Evolutionary conservation across 1,139 yeast species (phyloP).

Genomic region (Geotrichum phurueaensis): DNA sequence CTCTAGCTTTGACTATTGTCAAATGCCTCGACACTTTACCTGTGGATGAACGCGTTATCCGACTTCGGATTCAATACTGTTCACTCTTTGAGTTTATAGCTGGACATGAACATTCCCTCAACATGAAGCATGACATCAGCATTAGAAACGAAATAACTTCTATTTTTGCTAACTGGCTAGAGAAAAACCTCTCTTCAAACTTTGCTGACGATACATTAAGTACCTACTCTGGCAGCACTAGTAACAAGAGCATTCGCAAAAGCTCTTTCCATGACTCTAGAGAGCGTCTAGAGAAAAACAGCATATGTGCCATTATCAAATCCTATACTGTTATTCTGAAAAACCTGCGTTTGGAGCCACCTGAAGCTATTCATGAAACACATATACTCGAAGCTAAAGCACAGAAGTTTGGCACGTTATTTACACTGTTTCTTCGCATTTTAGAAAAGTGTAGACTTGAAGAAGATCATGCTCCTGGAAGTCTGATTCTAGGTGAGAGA

Average conservation of each 20-base stretch:
- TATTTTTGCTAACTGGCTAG: conserved; percentile 62
- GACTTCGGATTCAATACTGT: conserved; percentile 55
- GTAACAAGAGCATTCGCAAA: conserved; percentile 5
- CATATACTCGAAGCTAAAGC: conserved; percentile 57
- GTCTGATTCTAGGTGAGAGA: conserved; percentile 37
- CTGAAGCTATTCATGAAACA: conserved; percentile 38
- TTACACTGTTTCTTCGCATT: conserved; percentile 66
- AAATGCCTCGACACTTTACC: conserved; percentile 36
- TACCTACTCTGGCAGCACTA: neutral
- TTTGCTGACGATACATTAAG: conserved; percentile 10
- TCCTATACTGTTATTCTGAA: conserved; percentile 25
- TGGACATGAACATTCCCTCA: conserved; percentile 33
- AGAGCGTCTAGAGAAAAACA: conserved; percentile 25
- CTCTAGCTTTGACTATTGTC: conserved; percentile 37
- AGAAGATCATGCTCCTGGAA: conserved; percentile 19
- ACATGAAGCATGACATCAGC: conserved; percentile 49
- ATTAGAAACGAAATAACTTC: conserved; percentile 60
- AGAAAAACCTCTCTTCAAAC: conserved; percentile 16
- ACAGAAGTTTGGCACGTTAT: conserved; percentile 64
- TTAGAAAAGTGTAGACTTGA: conserved; percentile 51
- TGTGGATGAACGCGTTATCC: conserved; percentile 39
- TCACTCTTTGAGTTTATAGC: conserved; percentile 51
- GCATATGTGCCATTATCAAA: conserved; percentile 26
- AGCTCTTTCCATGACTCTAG: conserved; percentile 3
- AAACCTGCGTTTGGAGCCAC: conserved; percentile 34